Percentiles rank a stretch among this genome's conserved stretches.
phyloP scores from a whole-genome alignment of 2,329 filamentous ascomycete genomes.

The Botrytis deweyae region DNA sequence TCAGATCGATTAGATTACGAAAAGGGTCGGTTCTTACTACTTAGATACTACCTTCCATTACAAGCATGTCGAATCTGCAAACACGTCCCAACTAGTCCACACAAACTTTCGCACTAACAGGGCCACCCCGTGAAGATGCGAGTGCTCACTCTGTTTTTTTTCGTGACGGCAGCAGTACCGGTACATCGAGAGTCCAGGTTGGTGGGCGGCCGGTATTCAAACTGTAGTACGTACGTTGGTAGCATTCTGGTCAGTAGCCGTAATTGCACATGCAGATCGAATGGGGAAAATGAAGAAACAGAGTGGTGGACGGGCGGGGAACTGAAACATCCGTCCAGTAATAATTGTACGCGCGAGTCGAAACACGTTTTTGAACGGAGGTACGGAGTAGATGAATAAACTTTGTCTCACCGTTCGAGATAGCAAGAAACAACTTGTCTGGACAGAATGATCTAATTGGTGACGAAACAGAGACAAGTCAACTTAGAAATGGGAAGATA shows the following conservation, averaged over 20 bases:
- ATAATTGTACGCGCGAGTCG: not conserved
- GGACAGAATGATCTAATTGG: not conserved
- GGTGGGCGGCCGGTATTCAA: not conserved
- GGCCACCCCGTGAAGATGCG: not conserved
- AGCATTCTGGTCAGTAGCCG: not conserved
- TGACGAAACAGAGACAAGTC: not conserved
- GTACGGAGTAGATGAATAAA: not conserved
- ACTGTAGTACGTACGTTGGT: not conserved
- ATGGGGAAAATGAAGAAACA: not conserved
- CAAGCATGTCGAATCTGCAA: not conserved
- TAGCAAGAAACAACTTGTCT: not conserved
- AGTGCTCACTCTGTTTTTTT: not conserved
- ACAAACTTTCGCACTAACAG: not conserved
- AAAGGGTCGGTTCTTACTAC: not conserved
- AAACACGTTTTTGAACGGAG: not conserved
- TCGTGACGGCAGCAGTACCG: not conserved
- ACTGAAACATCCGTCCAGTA: not conserved
- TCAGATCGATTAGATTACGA: not conserved
- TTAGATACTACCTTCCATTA: not conserved
- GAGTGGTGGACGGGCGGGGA: not conserved
- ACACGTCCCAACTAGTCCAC: not conserved
- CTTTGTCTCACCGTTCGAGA: not conserved
- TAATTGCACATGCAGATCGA: not conserved
- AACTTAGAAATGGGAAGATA: not conserved
- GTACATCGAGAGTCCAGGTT: not conserved